phyloP scores from a whole-genome alignment of 2,329 filamentous ascomycete genomes.

The Calonectria naviculata region DNA sequence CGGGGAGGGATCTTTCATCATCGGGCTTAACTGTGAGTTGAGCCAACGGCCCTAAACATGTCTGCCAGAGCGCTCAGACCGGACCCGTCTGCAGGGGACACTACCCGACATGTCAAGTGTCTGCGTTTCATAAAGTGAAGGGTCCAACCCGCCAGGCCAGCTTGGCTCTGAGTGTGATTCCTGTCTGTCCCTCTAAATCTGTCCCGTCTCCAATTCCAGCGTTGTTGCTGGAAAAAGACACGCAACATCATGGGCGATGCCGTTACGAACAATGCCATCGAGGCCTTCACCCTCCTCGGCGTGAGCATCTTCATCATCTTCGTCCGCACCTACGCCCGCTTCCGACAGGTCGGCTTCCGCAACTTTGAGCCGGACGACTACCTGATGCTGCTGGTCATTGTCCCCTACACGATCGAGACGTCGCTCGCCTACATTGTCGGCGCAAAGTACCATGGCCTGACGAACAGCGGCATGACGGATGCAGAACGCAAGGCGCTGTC shows the following conservation, averaged over 20 bases:
- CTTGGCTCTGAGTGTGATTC: neutral
- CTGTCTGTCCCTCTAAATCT: neutral
- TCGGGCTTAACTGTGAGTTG: slow-evolving; percentile 15
- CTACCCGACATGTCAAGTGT: neutral
- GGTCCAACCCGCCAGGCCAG: neutral
- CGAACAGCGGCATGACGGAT: slow-evolving; percentile 63
- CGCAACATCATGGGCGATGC: slow-evolving; percentile 10
- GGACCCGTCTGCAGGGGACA: neutral
- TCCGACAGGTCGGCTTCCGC: slow-evolving; percentile 50
- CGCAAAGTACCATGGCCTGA: slow-evolving; percentile 52
- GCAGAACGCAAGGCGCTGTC: slow-evolving; percentile 54
- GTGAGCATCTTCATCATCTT: slow-evolving; percentile 60
- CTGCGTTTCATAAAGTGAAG: slow-evolving; percentile 8
- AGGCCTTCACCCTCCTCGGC: slow-evolving; percentile 56
- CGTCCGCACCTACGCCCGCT: slow-evolving; percentile 60
- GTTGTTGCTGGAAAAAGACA: neutral
- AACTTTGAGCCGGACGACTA: slow-evolving; percentile 61
- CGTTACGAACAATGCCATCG: slow-evolving; percentile 30
- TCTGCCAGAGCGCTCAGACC: neutral
- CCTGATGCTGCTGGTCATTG: slow-evolving; percentile 41
- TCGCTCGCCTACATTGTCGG: slow-evolving; percentile 50
- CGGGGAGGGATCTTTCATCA: neutral
- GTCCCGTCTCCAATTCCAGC: neutral
- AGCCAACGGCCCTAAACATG: neutral
- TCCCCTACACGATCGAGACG: slow-evolving; percentile 42